phyloP scores from a whole-genome alignment of 495 filamentous ascomycete genomes.

The Cudoniella acicularis region DNA sequence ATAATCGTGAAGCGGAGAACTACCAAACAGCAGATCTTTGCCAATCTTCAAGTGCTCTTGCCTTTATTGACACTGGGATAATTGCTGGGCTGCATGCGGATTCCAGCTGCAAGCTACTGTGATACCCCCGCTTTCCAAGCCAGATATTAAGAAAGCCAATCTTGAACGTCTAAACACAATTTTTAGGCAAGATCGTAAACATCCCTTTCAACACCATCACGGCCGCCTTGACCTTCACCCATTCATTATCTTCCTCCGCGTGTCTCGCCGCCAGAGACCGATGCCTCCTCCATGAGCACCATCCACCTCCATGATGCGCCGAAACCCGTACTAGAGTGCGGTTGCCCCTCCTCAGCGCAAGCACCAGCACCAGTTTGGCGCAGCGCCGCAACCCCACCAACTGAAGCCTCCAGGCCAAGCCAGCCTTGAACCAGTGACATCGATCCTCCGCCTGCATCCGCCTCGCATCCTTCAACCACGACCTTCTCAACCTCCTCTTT shows the following conservation, averaged over 20 bases:
- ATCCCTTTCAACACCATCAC: not conserved
- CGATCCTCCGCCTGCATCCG: constrained; percentile 4
- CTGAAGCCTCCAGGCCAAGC: not conserved
- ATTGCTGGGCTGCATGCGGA: not conserved
- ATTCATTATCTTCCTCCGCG: not conserved
- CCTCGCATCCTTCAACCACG: no score
- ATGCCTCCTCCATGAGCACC: not conserved
- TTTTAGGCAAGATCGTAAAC: no score
- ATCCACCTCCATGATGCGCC: not conserved
- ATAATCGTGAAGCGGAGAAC: no score
- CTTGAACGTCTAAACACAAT: no score
- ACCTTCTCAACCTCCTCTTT: constrained; percentile 1
- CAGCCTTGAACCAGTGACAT: constrained; percentile 4
- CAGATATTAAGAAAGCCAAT: no score
- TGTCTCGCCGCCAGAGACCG: not conserved
- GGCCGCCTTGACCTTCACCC: no score
- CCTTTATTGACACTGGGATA: not conserved
- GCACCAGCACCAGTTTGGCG: no score
- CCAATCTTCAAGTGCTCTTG: no score
- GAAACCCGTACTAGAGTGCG: not conserved
- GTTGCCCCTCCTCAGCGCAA: not conserved
- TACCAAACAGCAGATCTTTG: no score
- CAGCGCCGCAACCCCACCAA: constrained; percentile 3
- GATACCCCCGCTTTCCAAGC: not conserved
- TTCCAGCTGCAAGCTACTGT: not conserved